A percentile compares a stretch with the other conserved stretches of the same genome.
These are phyloP conservation scores for Kwoniella dendrophila DNA, from an alignment of 768 basidiomycete genomes.

Conservation along the genomic window DNA sequence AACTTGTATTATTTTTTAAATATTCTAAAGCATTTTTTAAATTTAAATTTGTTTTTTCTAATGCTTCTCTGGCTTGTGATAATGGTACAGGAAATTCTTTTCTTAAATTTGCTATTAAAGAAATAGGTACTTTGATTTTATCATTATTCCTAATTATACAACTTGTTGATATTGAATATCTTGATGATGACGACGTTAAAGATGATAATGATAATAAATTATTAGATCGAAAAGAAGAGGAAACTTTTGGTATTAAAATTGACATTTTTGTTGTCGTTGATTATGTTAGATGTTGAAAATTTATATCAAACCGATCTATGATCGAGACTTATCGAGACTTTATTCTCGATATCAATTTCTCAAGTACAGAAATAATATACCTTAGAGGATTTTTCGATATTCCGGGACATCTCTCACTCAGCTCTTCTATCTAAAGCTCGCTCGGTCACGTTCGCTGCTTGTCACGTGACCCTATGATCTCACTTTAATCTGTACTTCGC, in stretches of 20 bases:
- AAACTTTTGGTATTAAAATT: conserved; percentile 1
- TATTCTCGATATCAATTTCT: background rate
- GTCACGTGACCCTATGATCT: background rate
- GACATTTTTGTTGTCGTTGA: conserved; percentile 4
- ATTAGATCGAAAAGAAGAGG: conserved; percentile 14
- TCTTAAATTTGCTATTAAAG: conserved; percentile 82
- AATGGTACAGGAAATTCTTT: conserved; percentile 74
- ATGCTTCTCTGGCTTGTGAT: conserved; percentile 83
- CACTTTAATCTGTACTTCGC: too few species aligned
- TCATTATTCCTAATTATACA: too few species aligned
- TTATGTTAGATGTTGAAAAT: background rate
- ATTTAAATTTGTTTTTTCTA: conserved; percentile 72
- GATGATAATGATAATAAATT: background rate
- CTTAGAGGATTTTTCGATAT: background rate
- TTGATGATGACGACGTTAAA: conserved; percentile 11
- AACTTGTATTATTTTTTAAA: conserved; percentile 73
- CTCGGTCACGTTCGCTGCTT: too few species aligned
- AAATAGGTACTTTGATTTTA: conserved; percentile 64
- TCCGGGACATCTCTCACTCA: background rate
- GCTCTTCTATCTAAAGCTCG: background rate
- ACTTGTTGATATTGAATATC: too few species aligned
- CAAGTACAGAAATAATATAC: background rate
- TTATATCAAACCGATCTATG: background rate
- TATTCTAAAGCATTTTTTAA: conserved; percentile 73
- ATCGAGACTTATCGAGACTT: background rate